These are phyloP conservation scores for Leccinum pachyderme DNA, from an alignment of 1,284 basidiomycete genomes.

Conservation along the genomic window DNA sequence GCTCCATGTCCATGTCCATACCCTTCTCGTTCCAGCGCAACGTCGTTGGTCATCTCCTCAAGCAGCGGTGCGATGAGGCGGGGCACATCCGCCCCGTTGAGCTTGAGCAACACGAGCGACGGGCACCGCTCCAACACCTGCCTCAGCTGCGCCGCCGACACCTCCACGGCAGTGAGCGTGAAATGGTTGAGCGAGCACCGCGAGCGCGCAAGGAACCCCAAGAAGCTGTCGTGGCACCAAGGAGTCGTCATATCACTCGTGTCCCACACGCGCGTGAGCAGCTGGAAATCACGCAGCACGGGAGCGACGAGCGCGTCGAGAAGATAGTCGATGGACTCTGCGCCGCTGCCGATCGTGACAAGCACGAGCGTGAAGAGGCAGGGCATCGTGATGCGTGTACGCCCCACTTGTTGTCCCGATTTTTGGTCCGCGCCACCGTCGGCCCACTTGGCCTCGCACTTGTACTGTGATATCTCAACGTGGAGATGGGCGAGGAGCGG, in stretches of 20 bases:
- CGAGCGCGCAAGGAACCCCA: constrained; percentile 25
- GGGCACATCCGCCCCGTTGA: constrained; percentile 27
- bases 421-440: neutral
- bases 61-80: constrained; percentile 23
- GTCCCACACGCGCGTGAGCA: constrained; percentile 32
- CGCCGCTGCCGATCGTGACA: constrained; percentile 31
- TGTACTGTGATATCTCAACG: constrained; percentile 33
- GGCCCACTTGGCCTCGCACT: constrained; percentile 29
- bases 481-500: constrained; percentile 31
- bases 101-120: constrained; percentile 28
- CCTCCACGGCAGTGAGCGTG: constrained; percentile 28
- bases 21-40: neutral
- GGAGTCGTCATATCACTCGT: constrained; percentile 27
- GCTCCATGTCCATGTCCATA: neutral
- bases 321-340: constrained; percentile 24
- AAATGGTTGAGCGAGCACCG: constrained; percentile 31
- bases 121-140: constrained; percentile 30
- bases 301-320: constrained; percentile 26
- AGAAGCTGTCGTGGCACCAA: constrained; percentile 30
- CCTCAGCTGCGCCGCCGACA: constrained; percentile 20
- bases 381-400: constrained; percentile 27
- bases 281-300: constrained; percentile 28
- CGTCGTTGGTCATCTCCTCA: constrained; percentile 20
- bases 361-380: constrained; percentile 31
- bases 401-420: neutral